Evolutionary conservation across 2,329 filamentous ascomycete genomes (phyloP), one percentile per base, ranked within the genome.

Genomic region (Cladorrhinum sp.): DNA sequence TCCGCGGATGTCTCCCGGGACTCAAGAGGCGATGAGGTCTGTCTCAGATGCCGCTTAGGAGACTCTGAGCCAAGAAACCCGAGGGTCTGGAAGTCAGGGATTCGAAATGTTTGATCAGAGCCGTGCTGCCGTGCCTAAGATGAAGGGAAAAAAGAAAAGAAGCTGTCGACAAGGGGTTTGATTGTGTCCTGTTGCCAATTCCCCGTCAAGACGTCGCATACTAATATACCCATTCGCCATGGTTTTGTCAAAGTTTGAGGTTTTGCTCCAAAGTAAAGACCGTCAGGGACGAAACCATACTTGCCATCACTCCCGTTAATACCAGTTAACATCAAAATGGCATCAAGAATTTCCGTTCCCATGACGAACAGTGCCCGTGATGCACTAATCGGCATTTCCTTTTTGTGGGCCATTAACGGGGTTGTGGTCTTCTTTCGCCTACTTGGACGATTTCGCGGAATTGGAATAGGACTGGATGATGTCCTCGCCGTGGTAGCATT

Each of bases 401-500:
- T 49, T n/a, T 23, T 57, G 23, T 57, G 39, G 21, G 36, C 20
- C 7, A 20, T 49, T 7, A 46, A 46, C n/a, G 54, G 54, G 3
- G n/a, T 57, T 2, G 39, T 57, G 7, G 39, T 57, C 9, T 23
- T 46, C 3, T 42, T 42, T 36, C 39, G 54, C 14, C 21, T 57
- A 4, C n/a, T 57, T 12, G 54, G 36, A 48, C 54, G 54, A 10
- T 8, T 30, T 16, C 39, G 39, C 9, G 54, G 54, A 23, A 49
- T 57, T 30, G 54, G 54, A 4, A 28, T 57, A 7, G 54, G 39
- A 4, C 20, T 33, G 12, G 54, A 57, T 33, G 54, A 57, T 33
- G 18, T 49, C 18, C n/a, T 57, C 6, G 54, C 54, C 12, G 36
- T 57, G 21, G 54, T 30, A 12, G 54, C 54, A 26, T 57, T 57